A percentile compares a stretch with the other conserved stretches of the same genome.
Conservation (phyloP, 2,329 filamentous ascomycete species). For the Talaromyces marneffei region DNA sequence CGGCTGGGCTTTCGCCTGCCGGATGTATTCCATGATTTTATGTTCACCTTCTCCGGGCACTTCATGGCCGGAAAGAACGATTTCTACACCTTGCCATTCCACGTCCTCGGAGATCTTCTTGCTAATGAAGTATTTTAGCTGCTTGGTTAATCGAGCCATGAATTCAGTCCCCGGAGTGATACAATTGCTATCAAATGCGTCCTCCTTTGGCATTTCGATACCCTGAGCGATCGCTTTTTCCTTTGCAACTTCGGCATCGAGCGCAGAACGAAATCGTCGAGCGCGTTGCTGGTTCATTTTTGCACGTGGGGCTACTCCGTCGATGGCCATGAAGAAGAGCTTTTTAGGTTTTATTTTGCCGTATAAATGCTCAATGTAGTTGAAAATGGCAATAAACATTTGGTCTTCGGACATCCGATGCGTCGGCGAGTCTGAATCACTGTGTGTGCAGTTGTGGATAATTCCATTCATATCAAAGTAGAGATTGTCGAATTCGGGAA, state of each 20-base stretch:
- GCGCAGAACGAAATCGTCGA: conserved; percentile 85
- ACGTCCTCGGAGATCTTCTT: conserved; percentile 97
- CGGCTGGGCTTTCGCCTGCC: conserved; percentile 90
- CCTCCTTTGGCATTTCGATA: conserved; percentile 87
- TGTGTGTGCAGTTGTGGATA: conserved; percentile 99
- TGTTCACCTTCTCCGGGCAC: conserved; percentile 97
- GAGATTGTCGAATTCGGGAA: conserved; percentile 96
- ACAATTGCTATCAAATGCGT: conserved; percentile 96
- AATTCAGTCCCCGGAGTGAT: conserved; percentile 96
- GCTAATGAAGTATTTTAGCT: conserved; percentile 97
- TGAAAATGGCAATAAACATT: conserved; percentile 99
- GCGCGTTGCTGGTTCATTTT: conserved; percentile 99
- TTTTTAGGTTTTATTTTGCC: conserved; percentile 98
- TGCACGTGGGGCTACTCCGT: conserved; percentile 91
- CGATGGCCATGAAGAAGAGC: conserved; percentile 99
- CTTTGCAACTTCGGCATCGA: conserved; percentile 82
- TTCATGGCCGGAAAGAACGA: conserved; percentile 94
- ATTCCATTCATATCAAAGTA: conserved; percentile 94
- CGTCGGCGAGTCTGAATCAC: conserved; percentile 84
- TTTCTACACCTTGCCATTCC: conserved; percentile 95
- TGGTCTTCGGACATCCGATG: conserved; percentile 94
- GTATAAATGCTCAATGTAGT: conserved; percentile 98
- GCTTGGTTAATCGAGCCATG: conserved; percentile 91
- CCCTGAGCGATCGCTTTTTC: conserved; percentile 90
- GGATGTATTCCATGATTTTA: conserved; percentile 99